Base-by-base conservation (phyloP, 768 basidiomycete genomes). In the Agrocybe pediades region DNA sequence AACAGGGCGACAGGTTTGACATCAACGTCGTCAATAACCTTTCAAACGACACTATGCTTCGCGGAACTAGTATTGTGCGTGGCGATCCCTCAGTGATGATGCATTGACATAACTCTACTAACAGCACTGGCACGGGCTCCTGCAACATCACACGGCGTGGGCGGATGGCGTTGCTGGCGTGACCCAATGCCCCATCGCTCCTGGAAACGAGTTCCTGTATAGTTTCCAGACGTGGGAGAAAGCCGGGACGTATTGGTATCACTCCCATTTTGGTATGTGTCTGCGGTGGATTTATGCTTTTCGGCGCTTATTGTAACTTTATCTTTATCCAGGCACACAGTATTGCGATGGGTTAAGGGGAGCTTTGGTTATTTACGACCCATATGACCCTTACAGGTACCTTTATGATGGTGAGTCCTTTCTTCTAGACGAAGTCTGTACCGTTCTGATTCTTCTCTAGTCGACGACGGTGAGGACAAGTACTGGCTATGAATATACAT, bases 321-420 rank as follows among this genome's bases (percentile, higher is more conserved):
- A 25, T 39, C 54, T 3, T 16, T 7, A 23, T 16, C 23, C 59
- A 64, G 70, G 69, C 1, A 71, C 71, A 1, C 82, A 83, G 63
- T 83, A 83, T 50, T 84, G 82, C 47, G 82, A 84, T 51, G 82
- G 81, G 0, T 68, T 83, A 17, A 65, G 82, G 41, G 81, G 81
- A 0, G 68, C 76, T 1, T 39, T 82, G 16, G 70, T 83, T 8
- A 63, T 82, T n/a, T 77, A 79, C 41, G 78, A 80, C 36, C 64
- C 58, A 16, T 20, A 52, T 21, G 76, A 77, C 51, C 74, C 76
- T 3, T 67, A 75, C 39, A 26, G 36, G 24, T 8, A 17, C 7
- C 24, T 48, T 33, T 55, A 41, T 49, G 53, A 44, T n/a, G 21
- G 51, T 50, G 19, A 30, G 41, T 17, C 20, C 7, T 36, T 15